Conservation (phyloP, 2,329 filamentous ascomycete genomes). For the Aspergillus quadricinctus region DNA sequence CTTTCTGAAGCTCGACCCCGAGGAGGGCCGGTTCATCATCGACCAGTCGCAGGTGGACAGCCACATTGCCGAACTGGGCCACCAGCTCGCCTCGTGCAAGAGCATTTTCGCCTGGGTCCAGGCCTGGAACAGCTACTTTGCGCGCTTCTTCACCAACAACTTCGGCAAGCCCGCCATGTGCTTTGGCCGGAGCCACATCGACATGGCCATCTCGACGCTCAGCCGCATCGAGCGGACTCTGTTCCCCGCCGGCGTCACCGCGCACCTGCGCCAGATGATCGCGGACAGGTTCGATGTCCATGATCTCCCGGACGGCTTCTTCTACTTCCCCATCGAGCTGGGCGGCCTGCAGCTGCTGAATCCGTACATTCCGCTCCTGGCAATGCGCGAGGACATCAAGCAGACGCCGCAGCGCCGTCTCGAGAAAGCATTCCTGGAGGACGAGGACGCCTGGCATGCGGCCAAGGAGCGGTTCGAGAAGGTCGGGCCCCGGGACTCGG, state of each 20-base stretch:
- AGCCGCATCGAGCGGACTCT: slow-evolving; percentile 49
- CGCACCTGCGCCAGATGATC: slow-evolving; percentile 54
- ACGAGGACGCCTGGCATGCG: slow-evolving; percentile 53
- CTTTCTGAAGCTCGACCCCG: slow-evolving; percentile 53
- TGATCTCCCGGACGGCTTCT: slow-evolving; percentile 48
- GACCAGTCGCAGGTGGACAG: slow-evolving; percentile 55
- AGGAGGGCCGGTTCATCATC: slow-evolving; percentile 54
- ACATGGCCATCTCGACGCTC: slow-evolving; percentile 51
- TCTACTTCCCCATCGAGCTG: slow-evolving; percentile 51
- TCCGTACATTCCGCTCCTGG: slow-evolving; percentile 46
- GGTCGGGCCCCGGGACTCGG: slow-evolving; percentile 10
- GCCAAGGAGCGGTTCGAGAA: slow-evolving; percentile 31
- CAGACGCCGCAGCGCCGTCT: slow-evolving; percentile 31
- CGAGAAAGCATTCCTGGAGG: slow-evolving; percentile 32
- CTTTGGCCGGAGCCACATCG: slow-evolving; percentile 53
- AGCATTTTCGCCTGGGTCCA: slow-evolving; percentile 58
- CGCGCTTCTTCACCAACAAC: slow-evolving; percentile 55
- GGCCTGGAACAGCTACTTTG: slow-evolving; percentile 57
- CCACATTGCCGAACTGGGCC: slow-evolving; percentile 56
- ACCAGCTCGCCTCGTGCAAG: slow-evolving; percentile 53
- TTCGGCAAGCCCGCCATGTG: slow-evolving; percentile 54
- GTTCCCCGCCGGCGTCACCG: slow-evolving; percentile 49
- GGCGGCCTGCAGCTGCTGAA: slow-evolving; percentile 50
- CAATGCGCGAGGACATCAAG: slow-evolving; percentile 44
- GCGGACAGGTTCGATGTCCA: slow-evolving; percentile 48